Evolutionary conservation across 441 rosid genomes (phyloP).

Genomic region (Populus hybrid): DNA sequence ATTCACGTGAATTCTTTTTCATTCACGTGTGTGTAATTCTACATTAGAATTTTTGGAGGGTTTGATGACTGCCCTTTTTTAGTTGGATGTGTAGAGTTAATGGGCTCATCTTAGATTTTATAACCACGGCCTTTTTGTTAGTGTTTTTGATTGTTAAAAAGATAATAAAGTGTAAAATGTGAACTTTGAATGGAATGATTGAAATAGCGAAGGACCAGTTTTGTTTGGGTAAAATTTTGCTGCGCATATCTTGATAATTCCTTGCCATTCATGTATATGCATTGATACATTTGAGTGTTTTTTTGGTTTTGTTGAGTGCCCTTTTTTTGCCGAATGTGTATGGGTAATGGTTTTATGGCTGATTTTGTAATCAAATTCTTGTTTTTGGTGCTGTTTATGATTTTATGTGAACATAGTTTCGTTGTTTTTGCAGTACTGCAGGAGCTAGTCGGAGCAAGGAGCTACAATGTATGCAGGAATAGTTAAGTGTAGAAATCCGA

Average conservation of each 20-base stretch:
- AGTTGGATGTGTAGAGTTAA: neutral
- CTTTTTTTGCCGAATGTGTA: no score
- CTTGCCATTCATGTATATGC: no score
- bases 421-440: constrained; percentile 18
- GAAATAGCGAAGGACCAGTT: no score
- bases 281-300: no score
- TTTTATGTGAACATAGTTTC: neutral
- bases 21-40: neutral
- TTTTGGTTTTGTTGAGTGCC: no score
- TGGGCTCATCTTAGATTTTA: neutral
- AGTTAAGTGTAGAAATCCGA: constrained; percentile 51
- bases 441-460: constrained; percentile 22
- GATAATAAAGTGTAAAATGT: neutral
- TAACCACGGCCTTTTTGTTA: neutral
- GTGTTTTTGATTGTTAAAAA: neutral
- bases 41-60: neutral
- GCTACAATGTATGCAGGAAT: constrained; percentile 65
- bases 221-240: no score
- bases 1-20: neutral
- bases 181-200: no score
- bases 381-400: neutral
- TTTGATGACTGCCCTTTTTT: neutral
- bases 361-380: neutral
- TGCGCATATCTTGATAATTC: no score
- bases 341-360: no score